These are phyloP conservation scores for Pezicula neosporulosa DNA, from an alignment of 2,329 filamentous ascomycete genomes.

Conservation along the genomic window DNA sequence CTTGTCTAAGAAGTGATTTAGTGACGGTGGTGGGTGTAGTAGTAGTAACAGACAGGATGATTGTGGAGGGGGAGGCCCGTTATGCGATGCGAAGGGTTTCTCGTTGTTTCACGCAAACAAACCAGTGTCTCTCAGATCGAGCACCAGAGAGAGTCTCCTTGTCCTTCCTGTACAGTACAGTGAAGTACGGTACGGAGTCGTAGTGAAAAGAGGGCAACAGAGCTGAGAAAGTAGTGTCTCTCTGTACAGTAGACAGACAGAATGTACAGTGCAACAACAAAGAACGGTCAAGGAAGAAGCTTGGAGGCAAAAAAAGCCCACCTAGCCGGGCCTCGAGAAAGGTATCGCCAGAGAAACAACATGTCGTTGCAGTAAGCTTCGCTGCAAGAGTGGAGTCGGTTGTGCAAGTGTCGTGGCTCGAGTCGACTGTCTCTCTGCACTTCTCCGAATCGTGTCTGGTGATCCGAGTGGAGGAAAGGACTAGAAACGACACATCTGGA, in stretches of 20 bases:
- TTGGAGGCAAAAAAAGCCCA: slow-evolving; percentile 18
- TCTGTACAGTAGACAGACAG: too few species aligned
- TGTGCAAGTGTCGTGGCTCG: slow-evolving; percentile 1
- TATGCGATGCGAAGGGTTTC: neutral
- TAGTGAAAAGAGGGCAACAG: neutral
- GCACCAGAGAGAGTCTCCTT: too few species aligned
- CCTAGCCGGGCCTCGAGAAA: slow-evolving; percentile 1
- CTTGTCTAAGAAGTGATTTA: neutral
- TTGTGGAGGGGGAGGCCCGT: neutral
- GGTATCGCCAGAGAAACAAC: neutral
- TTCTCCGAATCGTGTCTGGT: too few species aligned
- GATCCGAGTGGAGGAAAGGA: too few species aligned
- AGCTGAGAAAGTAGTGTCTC: slow-evolving; percentile 5
- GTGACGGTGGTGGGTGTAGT: neutral
- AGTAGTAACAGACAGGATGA: too few species aligned
- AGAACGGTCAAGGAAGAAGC: slow-evolving; percentile 13
- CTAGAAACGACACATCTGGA: too few species aligned
- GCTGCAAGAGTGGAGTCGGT: slow-evolving; percentile 2
- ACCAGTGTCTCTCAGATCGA: neutral
- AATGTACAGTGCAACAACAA: neutral
- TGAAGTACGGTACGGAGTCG: too few species aligned
- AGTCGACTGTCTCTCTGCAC: neutral
- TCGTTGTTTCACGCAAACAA: too few species aligned
- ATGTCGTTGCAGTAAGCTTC: slow-evolving; percentile 13
- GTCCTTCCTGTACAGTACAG: too few species aligned